Percentiles rank a stretch among this genome's conserved stretches.
phyloP scores from a whole-genome alignment of 2,329 filamentous ascomycete genomes.

The Graphiopsis chlorocephala region DNA sequence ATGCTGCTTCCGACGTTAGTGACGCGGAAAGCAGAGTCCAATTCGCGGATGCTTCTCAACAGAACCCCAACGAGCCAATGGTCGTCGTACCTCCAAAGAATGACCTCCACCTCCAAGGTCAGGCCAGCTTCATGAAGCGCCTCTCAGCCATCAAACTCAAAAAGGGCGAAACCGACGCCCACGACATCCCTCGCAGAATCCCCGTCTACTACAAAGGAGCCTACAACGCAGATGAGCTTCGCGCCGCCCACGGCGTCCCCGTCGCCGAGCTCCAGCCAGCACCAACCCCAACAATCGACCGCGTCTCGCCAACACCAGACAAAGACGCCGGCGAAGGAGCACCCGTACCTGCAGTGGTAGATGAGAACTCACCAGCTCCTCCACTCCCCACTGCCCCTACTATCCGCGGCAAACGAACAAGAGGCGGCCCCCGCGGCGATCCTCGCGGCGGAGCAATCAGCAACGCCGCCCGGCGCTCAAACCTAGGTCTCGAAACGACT shows the following conservation, averaged over 20 bases:
- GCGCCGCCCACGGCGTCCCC: neutral
- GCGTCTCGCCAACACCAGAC: neutral
- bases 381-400: neutral
- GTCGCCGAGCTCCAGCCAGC: neutral
- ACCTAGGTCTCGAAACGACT: conserved; percentile 2
- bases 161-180: conserved; percentile 39
- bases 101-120: conserved; percentile 21
- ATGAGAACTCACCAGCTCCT: neutral
- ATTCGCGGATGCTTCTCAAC: neutral
- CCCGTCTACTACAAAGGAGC: conserved; percentile 16
- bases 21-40: neutral
- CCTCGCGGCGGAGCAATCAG: conserved; percentile 1
- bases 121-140: conserved; percentile 40
- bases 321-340: neutral
- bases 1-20: conserved; percentile 13
- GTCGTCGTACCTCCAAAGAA: conserved; percentile 24
- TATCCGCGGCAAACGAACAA: neutral
- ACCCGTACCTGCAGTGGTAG: neutral
- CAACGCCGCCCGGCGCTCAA: conserved; percentile 1
- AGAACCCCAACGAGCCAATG: conserved; percentile 19
- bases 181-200: conserved; percentile 4
- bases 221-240: conserved; percentile 7
- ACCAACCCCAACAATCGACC: neutral
- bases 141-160: conserved; percentile 42
- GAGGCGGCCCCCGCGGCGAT: neutral